Evolutionary conservation across 2,329 filamentous ascomycete species (phyloP), one percentile per base, ranked within the genome.

Genomic region (Peltaster fructicola): DNA sequence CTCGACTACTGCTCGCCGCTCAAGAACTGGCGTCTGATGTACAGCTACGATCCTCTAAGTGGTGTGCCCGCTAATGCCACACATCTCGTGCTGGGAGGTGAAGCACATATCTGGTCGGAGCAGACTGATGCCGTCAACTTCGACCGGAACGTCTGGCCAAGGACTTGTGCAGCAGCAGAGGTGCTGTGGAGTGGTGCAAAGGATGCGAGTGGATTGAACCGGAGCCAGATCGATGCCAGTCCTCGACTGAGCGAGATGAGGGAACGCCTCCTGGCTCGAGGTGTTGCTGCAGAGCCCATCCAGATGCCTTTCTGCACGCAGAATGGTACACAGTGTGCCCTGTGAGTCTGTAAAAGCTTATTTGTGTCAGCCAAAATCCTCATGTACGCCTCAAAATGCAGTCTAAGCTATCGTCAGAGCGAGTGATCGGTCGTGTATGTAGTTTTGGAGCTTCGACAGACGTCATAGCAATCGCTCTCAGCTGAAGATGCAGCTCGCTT

Each of bases 21-120:
- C 43, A 81, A 91, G 56, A 78, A 67, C 53, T 92, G 82, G 82
- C 66, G 70, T 5, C 58, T 79, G 14, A 63, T 85, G 30, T 91
- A 91, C 59, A 66, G 69, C 11, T 77, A 85, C 49, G 73, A 91
- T 44, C 81, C 81, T 0, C 55, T 71, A 3, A 59, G 54, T 3
- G 67, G 66, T 22, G 59, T 91, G 4, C 64, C 73, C 0, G 52
- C 51, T 7, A 59, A 70, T 14, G 50, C 68, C 20, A 65, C 68
- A 14, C 61, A 73, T 42, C 63, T 79, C 8, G 73, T 91, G 3
- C 49, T 88, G 6, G 82, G 82, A 21, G 82, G 80, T 14, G 82
- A 91, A 54, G 68, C 74, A 9, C 75, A 78, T 28, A 65, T 81
- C 30, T 92, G 80, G 80, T 66, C 65, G 34, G 82, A 91, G 45